Conservation (phyloP, 495 filamentous ascomycete species). For the Baudoinia panamericana region DNA sequence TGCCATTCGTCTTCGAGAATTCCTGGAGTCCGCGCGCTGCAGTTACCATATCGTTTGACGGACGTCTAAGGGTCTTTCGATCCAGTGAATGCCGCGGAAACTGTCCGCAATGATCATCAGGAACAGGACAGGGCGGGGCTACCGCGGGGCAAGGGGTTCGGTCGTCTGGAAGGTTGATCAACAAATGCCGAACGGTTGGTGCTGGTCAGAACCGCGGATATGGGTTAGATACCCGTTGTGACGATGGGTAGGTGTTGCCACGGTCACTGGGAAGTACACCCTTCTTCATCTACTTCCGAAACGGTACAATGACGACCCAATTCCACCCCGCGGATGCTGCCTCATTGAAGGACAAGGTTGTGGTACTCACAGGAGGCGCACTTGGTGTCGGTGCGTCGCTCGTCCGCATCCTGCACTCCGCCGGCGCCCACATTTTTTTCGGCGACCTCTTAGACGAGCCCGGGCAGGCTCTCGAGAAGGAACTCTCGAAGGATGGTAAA, state of each 20-base stretch:
- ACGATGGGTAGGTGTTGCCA: neutral
- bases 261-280: no score
- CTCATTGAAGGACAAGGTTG: conserved; percentile 12
- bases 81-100: no score
- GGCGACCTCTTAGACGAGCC: conserved; percentile 14
- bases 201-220: neutral
- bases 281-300: neutral
- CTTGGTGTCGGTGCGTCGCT: conserved; percentile 15
- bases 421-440: conserved; percentile 20
- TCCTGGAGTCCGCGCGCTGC: no score
- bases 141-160: neutral
- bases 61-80: no score
- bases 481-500: conserved; percentile 1
- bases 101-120: neutral
- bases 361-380: conserved; percentile 18
- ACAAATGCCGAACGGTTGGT: neutral
- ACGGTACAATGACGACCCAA: conserved; percentile 12
- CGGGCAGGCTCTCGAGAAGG: conserved; percentile 6
- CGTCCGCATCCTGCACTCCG: conserved; percentile 11
- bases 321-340: conserved; percentile 5
- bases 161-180: neutral
- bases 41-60: no score
- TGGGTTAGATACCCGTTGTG: neutral
- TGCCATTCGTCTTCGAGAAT: no score
- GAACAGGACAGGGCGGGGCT: no score